Percentiles rank a stretch among this genome's conserved stretches.
These are phyloP conservation scores for Globisporangium apiculatum DNA, from an alignment of 352 stramenopile genomes.

Conservation along the genomic window DNA sequence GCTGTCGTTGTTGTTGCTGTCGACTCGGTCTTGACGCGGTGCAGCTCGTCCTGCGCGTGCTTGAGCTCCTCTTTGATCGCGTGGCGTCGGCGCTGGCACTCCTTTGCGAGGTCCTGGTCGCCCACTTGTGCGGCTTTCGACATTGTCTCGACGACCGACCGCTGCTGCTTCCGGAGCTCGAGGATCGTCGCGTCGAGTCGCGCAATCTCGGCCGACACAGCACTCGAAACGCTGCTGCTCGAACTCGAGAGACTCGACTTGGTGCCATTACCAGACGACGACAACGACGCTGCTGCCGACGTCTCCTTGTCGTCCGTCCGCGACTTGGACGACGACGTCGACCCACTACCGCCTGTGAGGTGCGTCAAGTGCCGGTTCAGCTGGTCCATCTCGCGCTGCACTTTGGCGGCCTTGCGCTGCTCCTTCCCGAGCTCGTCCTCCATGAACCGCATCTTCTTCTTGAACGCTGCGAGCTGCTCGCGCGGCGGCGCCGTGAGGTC, in stretches of 20 bases:
- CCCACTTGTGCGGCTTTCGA: conserved; percentile 62
- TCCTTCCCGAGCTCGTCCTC: conserved; percentile 80
- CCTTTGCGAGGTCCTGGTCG: conserved; percentile 66
- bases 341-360: conserved; percentile 8
- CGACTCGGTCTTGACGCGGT: conserved; percentile 42
- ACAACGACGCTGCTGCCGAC: conserved; percentile 26
- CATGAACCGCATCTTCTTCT: conserved; percentile 65
- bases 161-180: conserved; percentile 74
- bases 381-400: conserved; percentile 83
- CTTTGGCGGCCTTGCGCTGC: conserved; percentile 60
- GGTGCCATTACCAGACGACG: conserved; percentile 9
- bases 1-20: not conserved
- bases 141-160: conserved; percentile 60
- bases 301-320: not conserved
- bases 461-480: conserved; percentile 50
- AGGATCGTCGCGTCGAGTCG: conserved; percentile 65
- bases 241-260: conserved; percentile 14
- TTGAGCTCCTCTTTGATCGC: conserved; percentile 77
- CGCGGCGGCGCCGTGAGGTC: conserved; percentile 47
- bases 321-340: conserved; percentile 18
- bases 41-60: conserved; percentile 57
- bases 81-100: conserved; percentile 65
- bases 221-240: conserved; percentile 15
- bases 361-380: conserved; percentile 67
- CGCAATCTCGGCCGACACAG: conserved; percentile 42